Evolutionary conservation across 148 eudicot genomes (phyloP).

Genomic region (Agrostemma githago): DNA sequence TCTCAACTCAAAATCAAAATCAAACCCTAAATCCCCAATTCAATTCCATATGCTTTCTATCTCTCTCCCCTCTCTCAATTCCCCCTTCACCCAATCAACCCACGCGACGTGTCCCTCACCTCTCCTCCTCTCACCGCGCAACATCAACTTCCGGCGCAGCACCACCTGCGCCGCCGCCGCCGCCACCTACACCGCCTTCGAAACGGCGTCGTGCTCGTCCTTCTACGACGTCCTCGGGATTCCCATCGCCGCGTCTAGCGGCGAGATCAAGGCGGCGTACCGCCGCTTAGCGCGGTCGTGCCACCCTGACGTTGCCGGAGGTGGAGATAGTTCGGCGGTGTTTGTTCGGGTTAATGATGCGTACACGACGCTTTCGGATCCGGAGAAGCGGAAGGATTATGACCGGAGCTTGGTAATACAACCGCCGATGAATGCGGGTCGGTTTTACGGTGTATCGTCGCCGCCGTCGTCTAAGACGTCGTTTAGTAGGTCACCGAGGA

Average conservation of each 20-base stretch:
- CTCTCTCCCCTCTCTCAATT: slow-evolving; percentile 13
- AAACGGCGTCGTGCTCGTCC: slow-evolving; percentile 18
- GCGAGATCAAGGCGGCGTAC: slow-evolving; percentile 68
- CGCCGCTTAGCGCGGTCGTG: slow-evolving; percentile 49
- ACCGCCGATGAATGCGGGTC: not conserved
- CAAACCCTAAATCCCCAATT: not conserved
- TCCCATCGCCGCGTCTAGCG: slow-evolving; percentile 33
- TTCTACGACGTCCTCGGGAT: slow-evolving; percentile 62
- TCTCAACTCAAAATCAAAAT: too few species aligned
- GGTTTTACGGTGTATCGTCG: slow-evolving; percentile 11
- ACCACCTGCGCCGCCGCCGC: not conserved
- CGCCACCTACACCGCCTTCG: slow-evolving; percentile 3
- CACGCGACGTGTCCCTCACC: slow-evolving; percentile 1
- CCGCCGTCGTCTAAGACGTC: slow-evolving; percentile 21
- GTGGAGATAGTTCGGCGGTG: not conserved
- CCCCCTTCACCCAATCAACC: not conserved
- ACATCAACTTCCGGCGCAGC: not conserved
- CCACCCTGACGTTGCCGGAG: slow-evolving; percentile 55
- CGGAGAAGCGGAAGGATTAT: not conserved
- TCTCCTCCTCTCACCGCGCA: not conserved
- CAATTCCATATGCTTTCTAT: slow-evolving; percentile 23
- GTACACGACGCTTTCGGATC: slow-evolving; percentile 6
- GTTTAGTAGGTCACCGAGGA: slow-evolving; percentile 18
- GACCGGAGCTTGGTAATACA: slow-evolving; percentile 7
- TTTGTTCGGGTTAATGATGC: not conserved